Percentiles rank a stretch among this genome's conserved stretches.
Evolutionary conservation across 306 rosid species (phyloP).

Genomic region (Trifolium dubium): DNA sequence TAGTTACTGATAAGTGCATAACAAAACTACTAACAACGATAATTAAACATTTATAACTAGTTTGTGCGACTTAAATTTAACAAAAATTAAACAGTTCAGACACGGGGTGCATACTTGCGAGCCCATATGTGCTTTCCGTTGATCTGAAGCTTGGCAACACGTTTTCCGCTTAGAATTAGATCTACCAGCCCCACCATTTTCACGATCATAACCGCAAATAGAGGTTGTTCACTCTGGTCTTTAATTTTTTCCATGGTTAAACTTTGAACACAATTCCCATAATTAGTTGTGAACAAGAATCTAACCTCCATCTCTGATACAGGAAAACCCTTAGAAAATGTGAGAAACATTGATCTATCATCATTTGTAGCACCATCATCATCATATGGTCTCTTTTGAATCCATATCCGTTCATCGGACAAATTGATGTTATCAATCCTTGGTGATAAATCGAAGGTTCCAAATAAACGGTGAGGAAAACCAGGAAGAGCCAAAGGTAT

Average conservation of each 20-base stretch:
- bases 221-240: constrained; percentile 34
- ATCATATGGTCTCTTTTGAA: constrained; percentile 13
- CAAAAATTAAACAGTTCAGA: neutral
- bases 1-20: neutral
- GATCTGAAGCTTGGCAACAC: constrained; percentile 53
- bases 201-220: constrained; percentile 63
- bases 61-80: neutral
- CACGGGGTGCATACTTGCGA: constrained; percentile 61
- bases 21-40: neutral
- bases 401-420: constrained; percentile 48
- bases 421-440: neutral
- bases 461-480: constrained; percentile 71
- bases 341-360: constrained; percentile 64
- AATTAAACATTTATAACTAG: neutral
- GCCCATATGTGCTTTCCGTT: constrained; percentile 74
- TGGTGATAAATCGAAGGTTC: constrained; percentile 38
- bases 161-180: constrained; percentile 47
- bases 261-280: constrained; percentile 52
- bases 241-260: constrained; percentile 55
- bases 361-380: constrained; percentile 42
- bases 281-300: constrained; percentile 32
- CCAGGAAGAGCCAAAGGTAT: constrained; percentile 48
- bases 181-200: constrained; percentile 45
- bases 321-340: constrained; percentile 71
- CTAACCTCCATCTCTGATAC: constrained; percentile 55